Evolutionary conservation across 208 protist species (phyloP), one percentile per base, ranked within the genome.

Genomic region (Leptomonas pyrrhocoris): DNA sequence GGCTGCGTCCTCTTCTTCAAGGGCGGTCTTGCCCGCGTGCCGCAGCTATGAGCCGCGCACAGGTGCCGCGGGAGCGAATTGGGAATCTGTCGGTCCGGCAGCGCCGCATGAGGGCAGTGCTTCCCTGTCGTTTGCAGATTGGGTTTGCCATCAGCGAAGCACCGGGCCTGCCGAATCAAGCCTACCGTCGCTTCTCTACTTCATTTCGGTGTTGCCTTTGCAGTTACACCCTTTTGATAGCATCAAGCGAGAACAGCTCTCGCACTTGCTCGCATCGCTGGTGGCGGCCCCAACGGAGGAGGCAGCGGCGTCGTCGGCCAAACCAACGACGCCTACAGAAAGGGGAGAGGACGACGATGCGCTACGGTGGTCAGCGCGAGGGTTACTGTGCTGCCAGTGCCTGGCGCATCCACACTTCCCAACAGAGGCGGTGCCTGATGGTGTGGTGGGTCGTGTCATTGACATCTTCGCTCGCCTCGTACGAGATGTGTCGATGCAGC

Each of bases 401-500:
- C 43, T 92, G 50, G 57, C 84, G 5, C 85, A 91, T 58, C 73
- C 84, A 8, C 74, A 80, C 27, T 86, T 94, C 54, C 77, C 79
- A 0, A 68, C 72, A 0, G 81, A 71, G 36, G 43, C 75, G 7
- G 74, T 88, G 23, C 61, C 79, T 13, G 85, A 86, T 31, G 80
- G 79, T 16, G 34, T 82, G 13, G 64, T 91, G 54, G 77, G 81
- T 27, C 68, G 71, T 21, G 68, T 83, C 25, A 68, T 92, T 28
- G 75, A 82, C 21, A 46, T 77, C 21, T 82, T 94, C 25, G 76
- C 78, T 28, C 53, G 64, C 18, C 50, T 88, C 8, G 68, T 90
- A 30, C 73, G 83, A n/a, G 45, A 71, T 38, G 77, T 86, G 13
- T 21, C 61, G 13, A 73, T 65, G 11, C 49, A 66, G 7, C 49